Percentiles rank a stretch among this genome's conserved stretches.
Conservation (phyloP, 2,329 filamentous ascomycete genomes). For the Fusarium sp. region DNA sequence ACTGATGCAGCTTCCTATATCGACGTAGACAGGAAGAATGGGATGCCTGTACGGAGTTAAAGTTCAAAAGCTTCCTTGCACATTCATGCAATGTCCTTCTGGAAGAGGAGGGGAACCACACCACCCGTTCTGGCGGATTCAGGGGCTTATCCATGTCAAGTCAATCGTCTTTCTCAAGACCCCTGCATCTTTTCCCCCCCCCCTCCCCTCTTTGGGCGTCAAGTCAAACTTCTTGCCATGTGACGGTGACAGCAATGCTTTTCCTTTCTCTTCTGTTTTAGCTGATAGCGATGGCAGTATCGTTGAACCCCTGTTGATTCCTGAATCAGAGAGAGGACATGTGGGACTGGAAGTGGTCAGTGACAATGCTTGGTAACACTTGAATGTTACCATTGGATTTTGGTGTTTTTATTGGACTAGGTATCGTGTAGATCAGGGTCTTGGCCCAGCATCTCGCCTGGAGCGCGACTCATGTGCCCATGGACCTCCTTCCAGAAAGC, state of each 20-base stretch:
- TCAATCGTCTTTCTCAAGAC: slow-evolving; percentile 9
- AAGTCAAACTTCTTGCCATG: slow-evolving; percentile 20
- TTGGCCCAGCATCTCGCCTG: background rate
- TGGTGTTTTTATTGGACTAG: background rate
- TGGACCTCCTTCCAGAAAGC: slow-evolving; percentile 8
- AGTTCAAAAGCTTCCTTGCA: slow-evolving; percentile 2
- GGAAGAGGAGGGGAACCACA: slow-evolving; percentile 35
- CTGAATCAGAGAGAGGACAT: slow-evolving; percentile 24
- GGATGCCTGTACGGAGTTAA: background rate
- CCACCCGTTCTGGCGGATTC: slow-evolving; percentile 36
- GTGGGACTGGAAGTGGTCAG: slow-evolving; percentile 6
- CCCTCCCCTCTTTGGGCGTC: slow-evolving; percentile 19
- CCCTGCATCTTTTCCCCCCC: background rate
- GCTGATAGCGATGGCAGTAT: background rate
- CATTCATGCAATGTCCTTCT: slow-evolving; percentile 35
- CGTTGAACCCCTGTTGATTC: slow-evolving; percentile 30
- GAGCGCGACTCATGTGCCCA: slow-evolving; percentile 14
- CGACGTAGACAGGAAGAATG: background rate
- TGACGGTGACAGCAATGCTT: slow-evolving; percentile 9
- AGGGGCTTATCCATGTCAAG: slow-evolving; percentile 35
- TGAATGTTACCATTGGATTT: background rate
- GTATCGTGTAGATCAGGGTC: slow-evolving; percentile 18
- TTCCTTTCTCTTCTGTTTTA: background rate
- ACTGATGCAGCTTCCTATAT: slow-evolving; percentile 11
- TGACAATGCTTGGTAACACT: slow-evolving; percentile 21